Evolutionary conservation across 768 basidiomycete genomes (phyloP).

Genomic region (Neoboletus magnificus): DNA sequence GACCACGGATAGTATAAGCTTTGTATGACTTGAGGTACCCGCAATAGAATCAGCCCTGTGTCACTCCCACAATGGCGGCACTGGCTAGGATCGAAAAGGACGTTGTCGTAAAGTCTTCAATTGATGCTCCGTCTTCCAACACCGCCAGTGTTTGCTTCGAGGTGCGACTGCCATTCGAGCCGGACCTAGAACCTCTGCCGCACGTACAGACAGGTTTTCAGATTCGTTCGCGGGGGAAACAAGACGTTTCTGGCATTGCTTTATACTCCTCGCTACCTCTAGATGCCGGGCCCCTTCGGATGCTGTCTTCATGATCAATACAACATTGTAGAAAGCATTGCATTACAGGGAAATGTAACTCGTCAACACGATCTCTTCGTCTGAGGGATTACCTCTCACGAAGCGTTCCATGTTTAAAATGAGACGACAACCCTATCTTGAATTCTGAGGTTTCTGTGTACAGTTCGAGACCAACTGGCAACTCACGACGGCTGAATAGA

Average conservation of each 20-base stretch:
- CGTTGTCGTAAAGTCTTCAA: background rate
- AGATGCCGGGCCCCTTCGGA: background rate
- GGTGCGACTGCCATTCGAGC: background rate
- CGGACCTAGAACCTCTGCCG: background rate
- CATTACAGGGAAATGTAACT: constrained; percentile 4
- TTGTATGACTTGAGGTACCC: background rate
- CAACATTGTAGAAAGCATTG: background rate
- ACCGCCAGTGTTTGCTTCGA: background rate
- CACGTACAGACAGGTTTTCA: background rate
- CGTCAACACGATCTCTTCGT: constrained; percentile 10
- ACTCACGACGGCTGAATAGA: constrained; percentile 18
- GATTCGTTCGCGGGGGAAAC: background rate
- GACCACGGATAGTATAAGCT: background rate
- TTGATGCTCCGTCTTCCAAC: background rate
- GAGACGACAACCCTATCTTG: constrained; percentile 20
- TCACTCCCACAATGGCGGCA: background rate
- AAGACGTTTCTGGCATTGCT: too few species aligned
- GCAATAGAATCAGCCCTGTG: background rate
- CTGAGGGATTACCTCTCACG: background rate
- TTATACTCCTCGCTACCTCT: background rate
- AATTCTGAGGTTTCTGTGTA: background rate
- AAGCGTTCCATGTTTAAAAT: constrained; percentile 25
- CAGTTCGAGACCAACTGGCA: background rate
- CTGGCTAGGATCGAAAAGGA: background rate
- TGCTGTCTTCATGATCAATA: background rate